These are phyloP conservation scores for Petrea volubilis DNA, from an alignment of 257 asterid species.

Conservation along the genomic window DNA sequence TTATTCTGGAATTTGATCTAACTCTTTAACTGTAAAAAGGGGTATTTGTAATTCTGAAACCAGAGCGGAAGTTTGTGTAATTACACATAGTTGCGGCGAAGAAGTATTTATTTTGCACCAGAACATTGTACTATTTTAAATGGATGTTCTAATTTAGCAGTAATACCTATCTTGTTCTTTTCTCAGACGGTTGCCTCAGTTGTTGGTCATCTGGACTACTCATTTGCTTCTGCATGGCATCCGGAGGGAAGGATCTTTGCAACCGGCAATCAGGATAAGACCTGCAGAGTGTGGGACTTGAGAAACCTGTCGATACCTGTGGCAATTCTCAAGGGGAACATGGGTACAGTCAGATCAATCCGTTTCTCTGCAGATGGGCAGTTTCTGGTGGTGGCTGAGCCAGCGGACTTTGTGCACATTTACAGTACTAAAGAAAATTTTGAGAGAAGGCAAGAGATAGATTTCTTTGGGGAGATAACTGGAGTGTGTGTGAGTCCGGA, in stretches of 20 bases:
- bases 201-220: constrained; percentile 70
- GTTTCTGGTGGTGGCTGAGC: constrained; percentile 68
- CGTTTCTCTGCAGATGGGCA: constrained; percentile 68
- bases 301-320: constrained; percentile 49
- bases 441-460: constrained; percentile 61
- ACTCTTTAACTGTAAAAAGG: too few relatives aligned
- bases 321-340: constrained; percentile 55
- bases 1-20: too few relatives aligned
- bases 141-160: background rate
- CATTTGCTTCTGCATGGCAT: constrained; percentile 81
- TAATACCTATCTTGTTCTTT: background rate
- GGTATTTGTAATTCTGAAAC: too few relatives aligned
- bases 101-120: background rate
- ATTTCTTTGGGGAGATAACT: constrained; percentile 76
- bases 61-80: too few relatives aligned
- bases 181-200: constrained; percentile 53
- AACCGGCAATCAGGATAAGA: constrained; percentile 81
- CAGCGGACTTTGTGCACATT: constrained; percentile 77
- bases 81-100: too few relatives aligned
- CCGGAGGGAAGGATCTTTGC: constrained; percentile 65
- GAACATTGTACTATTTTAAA: background rate
- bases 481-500: constrained; percentile 73
- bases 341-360: constrained; percentile 70
- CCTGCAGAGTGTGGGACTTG: constrained; percentile 73
- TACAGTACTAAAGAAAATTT: constrained; percentile 47